Evolutionary conservation across 371 early-diverging fungal species (phyloP).

Genomic region (Mortierella sp.): DNA sequence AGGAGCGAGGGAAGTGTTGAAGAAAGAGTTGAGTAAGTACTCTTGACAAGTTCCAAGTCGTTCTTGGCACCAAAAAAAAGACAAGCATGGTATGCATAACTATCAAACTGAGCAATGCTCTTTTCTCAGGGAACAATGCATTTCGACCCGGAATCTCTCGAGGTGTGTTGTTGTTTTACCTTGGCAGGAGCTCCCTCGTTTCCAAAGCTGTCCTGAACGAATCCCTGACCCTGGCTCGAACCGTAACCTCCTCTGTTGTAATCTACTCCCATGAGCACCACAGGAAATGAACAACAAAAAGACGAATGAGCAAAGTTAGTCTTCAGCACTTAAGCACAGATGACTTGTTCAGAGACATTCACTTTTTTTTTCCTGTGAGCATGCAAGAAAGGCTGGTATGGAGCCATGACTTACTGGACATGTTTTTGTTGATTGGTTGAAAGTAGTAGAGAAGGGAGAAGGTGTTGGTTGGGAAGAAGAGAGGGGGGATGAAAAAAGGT

Average conservation of each 20-base stretch:
- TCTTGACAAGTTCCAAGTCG: no score
- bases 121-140: background rate
- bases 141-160: background rate
- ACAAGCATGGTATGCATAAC: no score
- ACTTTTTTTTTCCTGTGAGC: no score
- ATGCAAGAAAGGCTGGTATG: no score
- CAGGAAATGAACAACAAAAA: background rate
- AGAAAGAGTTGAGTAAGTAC: no score
- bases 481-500: background rate
- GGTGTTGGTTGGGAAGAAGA: background rate
- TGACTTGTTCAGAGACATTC: no score
- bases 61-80: background rate
- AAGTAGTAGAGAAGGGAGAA: background rate
- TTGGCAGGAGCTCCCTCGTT: slow-evolving; percentile 25
- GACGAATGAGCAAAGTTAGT: background rate
- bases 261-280: no score
- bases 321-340: no score
- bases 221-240: slow-evolving; percentile 37
- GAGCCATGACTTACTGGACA: slow-evolving; percentile 36
- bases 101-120: no score
- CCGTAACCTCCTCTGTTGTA: slow-evolving; percentile 25
- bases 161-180: slow-evolving; percentile 5
- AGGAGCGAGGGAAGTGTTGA: background rate
- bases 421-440: slow-evolving; percentile 9
- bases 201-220: slow-evolving; percentile 36